Evolutionary conservation across 2,329 filamentous ascomycete species (phyloP).

Genomic region (Colletotrichum falcatum): DNA sequence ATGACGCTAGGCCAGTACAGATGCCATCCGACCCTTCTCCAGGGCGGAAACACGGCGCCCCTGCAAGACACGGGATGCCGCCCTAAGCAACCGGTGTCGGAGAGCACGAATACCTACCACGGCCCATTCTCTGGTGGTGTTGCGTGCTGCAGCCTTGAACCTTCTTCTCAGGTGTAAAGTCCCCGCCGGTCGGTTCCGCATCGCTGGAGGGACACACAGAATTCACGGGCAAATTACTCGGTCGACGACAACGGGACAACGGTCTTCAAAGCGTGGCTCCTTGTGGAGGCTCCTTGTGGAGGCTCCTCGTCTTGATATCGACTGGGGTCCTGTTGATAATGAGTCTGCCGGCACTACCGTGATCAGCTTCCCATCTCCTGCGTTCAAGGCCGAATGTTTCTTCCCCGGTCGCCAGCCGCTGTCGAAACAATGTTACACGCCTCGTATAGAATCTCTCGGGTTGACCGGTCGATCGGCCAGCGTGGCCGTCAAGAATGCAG

Average conservation of each 20-base stretch:
- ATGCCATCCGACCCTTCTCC: slow-evolving; percentile 22
- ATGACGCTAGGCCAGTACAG: slow-evolving; percentile 27
- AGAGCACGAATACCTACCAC: slow-evolving; percentile 3
- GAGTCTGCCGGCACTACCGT: slow-evolving; percentile 22
- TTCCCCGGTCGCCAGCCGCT: slow-evolving; percentile 15
- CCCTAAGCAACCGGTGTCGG: slow-evolving; percentile 25
- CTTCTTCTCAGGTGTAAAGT: neutral
- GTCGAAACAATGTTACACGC: slow-evolving; percentile 18
- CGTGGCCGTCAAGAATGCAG: neutral
- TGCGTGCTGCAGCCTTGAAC: slow-evolving; percentile 16
- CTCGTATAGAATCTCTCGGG: slow-evolving; percentile 2
- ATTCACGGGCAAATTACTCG: neutral
- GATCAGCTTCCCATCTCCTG: slow-evolving; percentile 19
- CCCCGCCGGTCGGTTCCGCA: neutral
- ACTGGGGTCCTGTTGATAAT: slow-evolving; percentile 30
- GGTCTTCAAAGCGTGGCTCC: slow-evolving; percentile 2
- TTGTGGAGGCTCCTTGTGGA: neutral
- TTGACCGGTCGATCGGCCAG: neutral
- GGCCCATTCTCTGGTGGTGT: neutral
- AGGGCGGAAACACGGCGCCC: slow-evolving; percentile 6
- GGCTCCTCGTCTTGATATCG: neutral
- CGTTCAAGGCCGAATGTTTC: slow-evolving; percentile 8
- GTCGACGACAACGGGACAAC: neutral
- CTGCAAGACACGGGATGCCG: slow-evolving; percentile 6
- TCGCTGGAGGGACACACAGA: neutral